Evolutionary conservation across 2,329 filamentous ascomycete genomes (phyloP).

Genomic region (Phaeosphaeria sp.): DNA sequence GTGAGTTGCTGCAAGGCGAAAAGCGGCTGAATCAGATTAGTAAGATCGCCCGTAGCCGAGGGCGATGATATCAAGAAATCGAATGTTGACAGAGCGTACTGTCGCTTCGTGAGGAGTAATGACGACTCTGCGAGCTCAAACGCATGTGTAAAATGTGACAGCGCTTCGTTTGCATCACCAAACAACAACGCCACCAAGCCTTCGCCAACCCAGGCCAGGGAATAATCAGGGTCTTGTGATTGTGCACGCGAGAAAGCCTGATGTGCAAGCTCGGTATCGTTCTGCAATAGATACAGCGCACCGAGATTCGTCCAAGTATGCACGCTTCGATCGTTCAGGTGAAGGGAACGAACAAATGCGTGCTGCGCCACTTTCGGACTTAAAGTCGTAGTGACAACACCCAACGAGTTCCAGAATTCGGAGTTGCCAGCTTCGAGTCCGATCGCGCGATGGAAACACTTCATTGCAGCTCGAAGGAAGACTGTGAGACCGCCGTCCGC

Average conservation of each 20-base stretch:
- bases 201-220: constrained; percentile 93
- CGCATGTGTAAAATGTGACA: constrained; percentile 87
- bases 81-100: constrained; percentile 82
- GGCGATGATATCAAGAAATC: constrained; percentile 74
- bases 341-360: constrained; percentile 88
- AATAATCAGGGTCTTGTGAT: constrained; percentile 91
- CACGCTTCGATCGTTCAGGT: constrained; percentile 85
- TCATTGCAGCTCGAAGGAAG: constrained; percentile 81
- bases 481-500: constrained; percentile 58
- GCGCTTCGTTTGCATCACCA: constrained; percentile 77
- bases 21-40: constrained; percentile 78
- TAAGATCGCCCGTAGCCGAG: constrained; percentile 59
- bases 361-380: constrained; percentile 92
- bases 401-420: constrained; percentile 97
- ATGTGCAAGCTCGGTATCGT: constrained; percentile 85
- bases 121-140: constrained; percentile 89
- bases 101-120: constrained; percentile 73
- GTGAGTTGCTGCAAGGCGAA: constrained; percentile 86
- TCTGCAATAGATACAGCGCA: constrained; percentile 81
- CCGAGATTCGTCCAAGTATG: constrained; percentile 91
- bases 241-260: constrained; percentile 89
- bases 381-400: constrained; percentile 84
- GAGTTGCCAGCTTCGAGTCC: constrained; percentile 92
- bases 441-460: constrained; percentile 94
- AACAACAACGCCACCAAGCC: constrained; percentile 80